Evolutionary conservation across 495 filamentous ascomycete species (phyloP), one percentile per base, ranked within the genome.

Genomic region (Neurospora tetrasperma): DNA sequence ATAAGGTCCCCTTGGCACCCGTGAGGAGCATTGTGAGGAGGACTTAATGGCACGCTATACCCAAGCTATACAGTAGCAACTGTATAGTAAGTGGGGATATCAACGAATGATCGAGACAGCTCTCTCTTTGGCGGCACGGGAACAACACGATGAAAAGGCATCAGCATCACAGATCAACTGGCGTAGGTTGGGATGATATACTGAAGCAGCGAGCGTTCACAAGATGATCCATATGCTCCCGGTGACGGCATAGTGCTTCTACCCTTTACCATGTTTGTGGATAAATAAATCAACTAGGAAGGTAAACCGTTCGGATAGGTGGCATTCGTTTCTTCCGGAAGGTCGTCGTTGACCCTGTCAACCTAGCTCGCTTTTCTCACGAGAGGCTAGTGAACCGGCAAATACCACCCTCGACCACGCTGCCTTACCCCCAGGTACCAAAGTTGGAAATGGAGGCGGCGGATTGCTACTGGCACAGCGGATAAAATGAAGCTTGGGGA

Each of bases 211-310:
- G 20, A 23, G 23, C 42, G 20, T 8, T 7, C n/a, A 20, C 5
- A 18, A 40, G 71, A 40, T 8, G 41, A 23, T 5, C 42, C 10
- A 11, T 12, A 11, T 5, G 41, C 69, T 48, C 27, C 40, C 20
- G 69, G 27, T 40, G 70, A 69, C 71, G 42, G 73, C 75, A 72
- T 75, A 43, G 40, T 48, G 62, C 59, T 27, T 18, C 69, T n/a
- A 35, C 20, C 27, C 70, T 72, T 54, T 70, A 59, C 71, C 20
- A 31, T 27, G 41, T 77, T 75, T 42, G 48, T 76, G 76, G 79
- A 72, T 77, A 78, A 79, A 78, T 80, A 73, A 69, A 79, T 76
- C 77, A 76, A 77, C 76, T 74, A 74, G 66, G 35, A 27, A 70
- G 59, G 48, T 42, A 54, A 69, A 70, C 71, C 62, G 71, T 70